Conservation (phyloP, 2,329 filamentous ascomycete genomes). For the Mollisia scopiformis region DNA sequence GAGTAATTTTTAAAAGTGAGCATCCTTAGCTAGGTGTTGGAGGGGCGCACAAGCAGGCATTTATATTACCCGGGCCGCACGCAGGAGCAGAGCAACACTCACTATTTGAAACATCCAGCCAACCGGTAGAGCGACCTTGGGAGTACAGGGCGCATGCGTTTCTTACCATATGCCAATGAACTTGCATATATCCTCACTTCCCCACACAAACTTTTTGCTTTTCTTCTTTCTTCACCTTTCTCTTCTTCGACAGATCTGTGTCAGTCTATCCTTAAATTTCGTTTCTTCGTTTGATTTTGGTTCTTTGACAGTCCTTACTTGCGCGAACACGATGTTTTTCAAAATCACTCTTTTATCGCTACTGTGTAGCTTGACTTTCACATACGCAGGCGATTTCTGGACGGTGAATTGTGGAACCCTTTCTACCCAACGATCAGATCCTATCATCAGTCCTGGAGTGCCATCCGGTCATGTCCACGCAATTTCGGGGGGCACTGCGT, state of each 20-base stretch:
- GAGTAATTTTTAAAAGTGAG: too few relatives aligned
- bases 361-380: neutral
- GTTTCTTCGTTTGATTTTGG: neutral
- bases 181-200: neutral
- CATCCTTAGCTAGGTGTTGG: neutral
- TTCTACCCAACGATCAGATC: constrained; percentile 70
- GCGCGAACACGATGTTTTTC: neutral
- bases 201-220: neutral
- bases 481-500: constrained; percentile 64
- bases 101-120: neutral
- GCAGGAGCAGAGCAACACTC: neutral
- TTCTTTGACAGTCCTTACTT: constrained; percentile 4
- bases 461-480: constrained; percentile 70
- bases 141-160: neutral
- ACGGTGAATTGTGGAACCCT: constrained; percentile 62
- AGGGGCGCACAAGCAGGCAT: neutral
- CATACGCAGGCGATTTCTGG: constrained; percentile 8
- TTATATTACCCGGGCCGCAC: neutral
- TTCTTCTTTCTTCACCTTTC: neutral
- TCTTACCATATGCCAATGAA: neutral
- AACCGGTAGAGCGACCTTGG: neutral
- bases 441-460: constrained; percentile 65
- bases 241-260: neutral
- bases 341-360: neutral
- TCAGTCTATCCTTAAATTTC: neutral